Conservation (phyloP, 2,329 filamentous ascomycete genomes). For the Trichoderma sp. region DNA sequence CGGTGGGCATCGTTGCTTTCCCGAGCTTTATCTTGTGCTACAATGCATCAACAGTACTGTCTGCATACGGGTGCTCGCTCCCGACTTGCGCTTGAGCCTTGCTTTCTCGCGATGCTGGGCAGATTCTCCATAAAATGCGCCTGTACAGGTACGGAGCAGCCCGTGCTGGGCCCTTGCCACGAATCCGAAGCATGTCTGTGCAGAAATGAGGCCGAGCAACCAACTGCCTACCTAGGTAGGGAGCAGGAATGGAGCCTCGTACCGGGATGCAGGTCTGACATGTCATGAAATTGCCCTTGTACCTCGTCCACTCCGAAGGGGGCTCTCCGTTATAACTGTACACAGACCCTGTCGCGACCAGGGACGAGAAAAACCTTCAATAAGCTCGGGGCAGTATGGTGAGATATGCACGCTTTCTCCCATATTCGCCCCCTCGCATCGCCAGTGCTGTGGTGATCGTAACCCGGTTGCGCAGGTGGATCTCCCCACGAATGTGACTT, state of each 20-base stretch:
- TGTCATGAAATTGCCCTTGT: constrained; percentile 8
- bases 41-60: neutral
- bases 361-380: neutral
- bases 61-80: neutral
- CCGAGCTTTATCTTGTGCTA: neutral
- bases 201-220: constrained; percentile 5
- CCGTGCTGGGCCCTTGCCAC: constrained; percentile 4
- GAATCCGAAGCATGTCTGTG: constrained; percentile 2
- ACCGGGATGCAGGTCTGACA: constrained; percentile 18
- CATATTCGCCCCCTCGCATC: constrained; percentile 5
- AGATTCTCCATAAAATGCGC: constrained; percentile 7
- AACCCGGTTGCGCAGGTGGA: neutral
- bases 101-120: neutral
- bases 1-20: neutral
- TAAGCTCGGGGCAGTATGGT: neutral
- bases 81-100: neutral
- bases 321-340: neutral
- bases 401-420: neutral
- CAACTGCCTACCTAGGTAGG: constrained; percentile 2
- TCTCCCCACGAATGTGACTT: constrained; percentile 17
- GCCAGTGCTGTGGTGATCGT: neutral
- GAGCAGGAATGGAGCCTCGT: constrained; percentile 6
- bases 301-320: constrained; percentile 7
- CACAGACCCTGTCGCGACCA: neutral
- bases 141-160: neutral